phyloP scores from a whole-genome alignment of 2,329 filamentous ascomycete species.

The Chaetomiaceae sp. region DNA sequence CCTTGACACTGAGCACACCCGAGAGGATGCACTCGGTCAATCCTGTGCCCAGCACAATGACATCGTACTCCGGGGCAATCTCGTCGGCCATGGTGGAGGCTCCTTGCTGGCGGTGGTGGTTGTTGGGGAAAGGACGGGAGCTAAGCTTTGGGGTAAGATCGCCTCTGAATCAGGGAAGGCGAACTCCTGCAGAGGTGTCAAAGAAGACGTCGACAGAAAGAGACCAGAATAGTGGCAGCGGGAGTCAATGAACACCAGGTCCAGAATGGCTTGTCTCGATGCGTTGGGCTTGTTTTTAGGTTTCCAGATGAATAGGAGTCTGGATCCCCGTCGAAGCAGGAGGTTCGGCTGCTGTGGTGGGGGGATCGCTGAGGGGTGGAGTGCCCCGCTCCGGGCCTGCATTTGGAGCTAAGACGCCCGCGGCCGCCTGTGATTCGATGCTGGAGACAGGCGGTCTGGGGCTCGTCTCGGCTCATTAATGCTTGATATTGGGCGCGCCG shows the following conservation, averaged over 20 bases:
- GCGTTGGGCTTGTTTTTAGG: conserved; percentile 18
- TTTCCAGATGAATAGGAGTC: conserved; percentile 8
- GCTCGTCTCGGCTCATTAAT: conserved; percentile 26
- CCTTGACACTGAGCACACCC: conserved; percentile 95
- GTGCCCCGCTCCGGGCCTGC: conserved; percentile 23
- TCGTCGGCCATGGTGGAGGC: conserved; percentile 71
- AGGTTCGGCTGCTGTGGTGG: conserved; percentile 19
- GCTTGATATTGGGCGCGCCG: conserved; percentile 11
- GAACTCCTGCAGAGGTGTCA: background rate
- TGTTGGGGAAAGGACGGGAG: conserved; percentile 3
- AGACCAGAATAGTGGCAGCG: background rate
- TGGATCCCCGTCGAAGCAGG: conserved; percentile 8
- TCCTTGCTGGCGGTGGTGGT: background rate
- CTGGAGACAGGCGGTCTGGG: conserved; percentile 23
- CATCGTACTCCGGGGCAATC: conserved; percentile 97
- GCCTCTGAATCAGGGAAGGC: background rate
- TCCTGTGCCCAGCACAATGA: conserved; percentile 96
- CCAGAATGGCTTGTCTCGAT: conserved; percentile 11
- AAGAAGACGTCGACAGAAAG: conserved; percentile 3
- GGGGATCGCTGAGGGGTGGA: conserved; percentile 21
- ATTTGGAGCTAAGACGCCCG: conserved; percentile 19
- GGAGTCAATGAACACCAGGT: conserved; percentile 17
- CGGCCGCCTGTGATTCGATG: conserved; percentile 23
- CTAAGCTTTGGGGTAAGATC: conserved; percentile 1
- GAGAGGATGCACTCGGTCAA: conserved; percentile 98